Conservation (phyloP, 352 stramenopile genomes). For the Pythium aristosporum region DNA sequence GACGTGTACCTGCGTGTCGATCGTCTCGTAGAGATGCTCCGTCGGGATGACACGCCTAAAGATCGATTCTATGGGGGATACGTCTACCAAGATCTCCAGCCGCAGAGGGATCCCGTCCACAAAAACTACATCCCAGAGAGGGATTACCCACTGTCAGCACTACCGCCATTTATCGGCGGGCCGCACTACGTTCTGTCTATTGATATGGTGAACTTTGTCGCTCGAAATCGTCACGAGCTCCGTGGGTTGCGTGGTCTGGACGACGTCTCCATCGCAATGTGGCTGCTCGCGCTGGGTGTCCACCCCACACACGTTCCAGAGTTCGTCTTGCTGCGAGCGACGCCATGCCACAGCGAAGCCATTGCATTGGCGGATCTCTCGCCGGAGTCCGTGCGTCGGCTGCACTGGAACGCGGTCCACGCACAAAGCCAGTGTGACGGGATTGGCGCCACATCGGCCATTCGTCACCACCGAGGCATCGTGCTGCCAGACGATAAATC, state of each 20-base stretch:
- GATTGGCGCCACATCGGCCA: neutral
- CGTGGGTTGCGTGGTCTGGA: constrained; percentile 8
- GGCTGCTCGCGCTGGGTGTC: constrained; percentile 7
- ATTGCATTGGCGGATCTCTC: constrained; percentile 50
- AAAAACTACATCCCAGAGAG: constrained; percentile 26
- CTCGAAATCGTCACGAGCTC: neutral
- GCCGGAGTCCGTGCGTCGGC: constrained; percentile 24
- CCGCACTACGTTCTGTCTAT: constrained; percentile 40
- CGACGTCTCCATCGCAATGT: constrained; percentile 20
- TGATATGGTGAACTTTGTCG: constrained; percentile 30
- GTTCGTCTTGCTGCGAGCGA: constrained; percentile 38
- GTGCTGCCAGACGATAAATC: neutral
- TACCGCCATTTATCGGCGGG: constrained; percentile 34
- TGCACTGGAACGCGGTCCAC: neutral
- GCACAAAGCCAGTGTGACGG: neutral
- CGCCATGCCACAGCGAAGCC: constrained; percentile 26
- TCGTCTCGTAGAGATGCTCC: constrained; percentile 2
- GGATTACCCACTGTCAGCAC: constrained; percentile 22
- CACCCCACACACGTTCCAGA: constrained; percentile 7
- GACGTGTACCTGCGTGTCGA: constrained; percentile 37
- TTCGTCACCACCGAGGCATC: neutral
- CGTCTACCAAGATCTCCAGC: constrained; percentile 20
- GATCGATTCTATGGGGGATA: constrained; percentile 31
- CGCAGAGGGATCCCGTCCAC: constrained; percentile 3
- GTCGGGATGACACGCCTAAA: neutral